Evolutionary conservation across 768 basidiomycete genomes (phyloP), one percentile per base, ranked within the genome.

Genomic region (Boletellus sp.): DNA sequence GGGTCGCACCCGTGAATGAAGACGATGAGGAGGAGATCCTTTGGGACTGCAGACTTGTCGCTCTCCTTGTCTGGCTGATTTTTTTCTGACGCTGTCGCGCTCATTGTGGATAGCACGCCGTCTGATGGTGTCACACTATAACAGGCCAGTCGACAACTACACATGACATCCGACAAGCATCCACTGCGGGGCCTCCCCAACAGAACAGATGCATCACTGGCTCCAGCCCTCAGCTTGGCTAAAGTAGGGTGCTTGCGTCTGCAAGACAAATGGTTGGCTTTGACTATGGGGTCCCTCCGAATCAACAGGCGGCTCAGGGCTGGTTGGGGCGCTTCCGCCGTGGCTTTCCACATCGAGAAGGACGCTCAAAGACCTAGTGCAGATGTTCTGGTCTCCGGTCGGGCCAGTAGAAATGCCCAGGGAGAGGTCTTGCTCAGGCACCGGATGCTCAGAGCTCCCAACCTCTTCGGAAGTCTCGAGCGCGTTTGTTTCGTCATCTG

Each of bases 1-100:
- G 19, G 3, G 31, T 40, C 56, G 78, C 78, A 90, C 65, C 90
- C 90, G 57, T 92, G 90, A 24, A 92, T 84, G 62, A 90, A 92
- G 34, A 91, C 71, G 48, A 90, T 62, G 33, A 91, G 74, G 4
- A 92, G 68, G 7, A 76, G 54, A n/a, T 83, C 79, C 20, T 52
- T 45, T 24, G 72, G 56, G 32, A 37, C 47, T 26, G 51, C 22
- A 38, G 51, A 37, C 13, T 13, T n/a, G 22, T 22, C 31, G 9
- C 52, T 42, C 15, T 35, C 48, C 17, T 49, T 50, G 31, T 50
- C 54, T 3, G 23, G 24, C 17, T 49, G 53, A 46, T 54, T 44
- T 28, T 54, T 44, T 28, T 52, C 51, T 8, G 40, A 26, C 19
- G 53, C 39, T 13, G 47, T 48, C 26, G 35, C 22, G 39, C 35